Evolutionary conservation across 768 basidiomycete genomes (phyloP), one percentile per base, ranked within the genome.

Genomic region (Kwoniella sp.): DNA sequence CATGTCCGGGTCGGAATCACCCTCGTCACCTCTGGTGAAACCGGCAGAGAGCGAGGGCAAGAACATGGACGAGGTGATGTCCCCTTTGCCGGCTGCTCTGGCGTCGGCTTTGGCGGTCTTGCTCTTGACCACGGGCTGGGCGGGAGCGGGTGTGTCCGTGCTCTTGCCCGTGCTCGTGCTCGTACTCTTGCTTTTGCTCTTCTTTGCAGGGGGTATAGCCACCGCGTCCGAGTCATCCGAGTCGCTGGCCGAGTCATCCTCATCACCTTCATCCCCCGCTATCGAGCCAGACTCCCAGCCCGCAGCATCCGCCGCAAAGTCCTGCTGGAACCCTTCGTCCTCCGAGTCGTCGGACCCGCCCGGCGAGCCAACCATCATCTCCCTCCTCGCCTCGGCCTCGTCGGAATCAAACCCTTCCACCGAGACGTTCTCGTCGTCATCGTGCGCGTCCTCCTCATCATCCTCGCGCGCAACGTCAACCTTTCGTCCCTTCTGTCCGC

Each of bases 31-130:
- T 40, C 82, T 81, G 34, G 84, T 79, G 70, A 86, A 99, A 2
- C 92, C 93, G 11, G 86, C 83, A 0, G 88, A 80, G 22, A 98
- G 82, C 2, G 88, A 87, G 22, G 95, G 93, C 2, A 98, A 79
- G 76, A 96, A 99, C 1, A 83, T 80, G 9, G 77, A 77, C 5
- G 50, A 84, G 80, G 70, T 74, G 57, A 61, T 78, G 63, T 50
- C 68, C 65, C 39, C 70, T 27, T 31, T 52, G 46, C 53, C 33
- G 31, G 27, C 43, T 42, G 50, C 38, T 38, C 19, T 5, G 55
- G 43, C 28, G 40, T 49, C 11, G 36, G 15, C 25, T 39, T 43
- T 19, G 27, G 22, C 40, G 26, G 39, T 34, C 8, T 19, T 14
- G 27, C 31, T 31, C 14, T 15, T 36, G 15, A 36, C 5, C 15